These are phyloP conservation scores for Lathyrus sativus DNA, from an alignment of 306 rosid species.

Conservation along the genomic window DNA sequence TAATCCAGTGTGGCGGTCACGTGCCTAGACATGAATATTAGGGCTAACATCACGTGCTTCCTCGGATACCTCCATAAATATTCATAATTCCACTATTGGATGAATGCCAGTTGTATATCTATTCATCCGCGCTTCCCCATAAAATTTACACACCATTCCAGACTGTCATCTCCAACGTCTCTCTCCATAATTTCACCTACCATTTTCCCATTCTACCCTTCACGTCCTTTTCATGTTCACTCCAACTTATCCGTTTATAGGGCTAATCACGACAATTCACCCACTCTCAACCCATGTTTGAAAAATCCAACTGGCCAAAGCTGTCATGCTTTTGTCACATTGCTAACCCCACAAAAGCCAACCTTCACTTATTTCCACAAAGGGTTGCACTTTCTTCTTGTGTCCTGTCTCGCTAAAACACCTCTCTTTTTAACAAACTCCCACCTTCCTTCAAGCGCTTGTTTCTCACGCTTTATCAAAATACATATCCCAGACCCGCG, in stretches of 20 bases:
- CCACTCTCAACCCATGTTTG: neutral
- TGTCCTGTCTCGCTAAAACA: neutral
- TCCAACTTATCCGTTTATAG: neutral
- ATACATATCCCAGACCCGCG: neutral
- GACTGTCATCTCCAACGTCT: constrained; percentile 65
- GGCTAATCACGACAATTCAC: constrained; percentile 1
- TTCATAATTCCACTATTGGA: constrained; percentile 23
- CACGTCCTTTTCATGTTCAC: neutral
- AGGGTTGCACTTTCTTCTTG: constrained; percentile 11
- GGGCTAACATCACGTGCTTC: constrained; percentile 48
- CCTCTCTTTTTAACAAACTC: neutral
- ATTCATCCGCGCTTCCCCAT: constrained; percentile 58
- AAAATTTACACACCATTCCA: constrained; percentile 48
- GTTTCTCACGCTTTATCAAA: constrained; percentile 39
- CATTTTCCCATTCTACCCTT: constrained; percentile 38
- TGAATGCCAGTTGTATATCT: constrained; percentile 66
- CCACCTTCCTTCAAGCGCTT: neutral
- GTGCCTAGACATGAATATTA: constrained; percentile 34
- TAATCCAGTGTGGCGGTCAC: constrained; percentile 45
- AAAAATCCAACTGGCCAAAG: constrained; percentile 50
- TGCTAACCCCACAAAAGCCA: constrained; percentile 31
- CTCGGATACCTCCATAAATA: constrained; percentile 60
- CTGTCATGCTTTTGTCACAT: constrained; percentile 64
- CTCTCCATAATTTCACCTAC: constrained; percentile 25
- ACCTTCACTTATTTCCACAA: constrained; percentile 49